Base-by-base conservation (phyloP, 2,329 filamentous ascomycete genomes). In the Hortaea werneckii region DNA sequence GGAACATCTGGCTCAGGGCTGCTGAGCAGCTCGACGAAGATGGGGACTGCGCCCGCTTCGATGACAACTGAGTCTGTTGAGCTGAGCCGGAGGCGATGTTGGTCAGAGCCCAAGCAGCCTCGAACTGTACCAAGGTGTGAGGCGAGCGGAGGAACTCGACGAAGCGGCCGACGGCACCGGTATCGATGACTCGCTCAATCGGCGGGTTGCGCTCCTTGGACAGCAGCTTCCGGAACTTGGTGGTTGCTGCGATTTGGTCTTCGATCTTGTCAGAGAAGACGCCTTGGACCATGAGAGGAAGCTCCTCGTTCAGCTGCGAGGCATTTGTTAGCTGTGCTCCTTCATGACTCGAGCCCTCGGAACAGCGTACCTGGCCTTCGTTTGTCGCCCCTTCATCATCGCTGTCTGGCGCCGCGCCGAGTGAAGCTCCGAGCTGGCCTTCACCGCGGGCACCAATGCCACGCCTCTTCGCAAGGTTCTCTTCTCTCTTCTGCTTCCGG, bases 231-330 rank as follows among this genome's bases (percentile, higher is more conserved):
- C 92, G 79, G 77, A 98, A 98, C 70, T 95, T 95, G 58, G 92
- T 98, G 28, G 92, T 98, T 48, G 90, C 88, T 71, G 90, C 83
- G 59, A 98, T 98, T 72, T 98, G 92, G 58, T 85, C 79, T 65
- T 98, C 92, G 70, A 98, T 95, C 71, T 96, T 88, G 55, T 98
- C 90, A 54, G 92, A 98, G 74, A 98, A 96, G 63, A 98, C 92
- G 52, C 92, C 92, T 64, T 85, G 78, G 52, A 96, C 92, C 92
- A 98, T 98, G 73, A 92, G 83, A 59, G 92, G 92, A 58, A 98
- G 87, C 66, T 98, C 92, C 71, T 95, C 89, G 66, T 92, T 94
- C 67, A 98, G 77, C 92, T 98, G 34, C 29, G 46, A 12, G 37
- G 11, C 41, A 39, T 26, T 42, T 40, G 51, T 59, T 50, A 62